Conservation (phyloP, 2,329 filamentous ascomycete species). For the Amylocarpus encephaloides region DNA sequence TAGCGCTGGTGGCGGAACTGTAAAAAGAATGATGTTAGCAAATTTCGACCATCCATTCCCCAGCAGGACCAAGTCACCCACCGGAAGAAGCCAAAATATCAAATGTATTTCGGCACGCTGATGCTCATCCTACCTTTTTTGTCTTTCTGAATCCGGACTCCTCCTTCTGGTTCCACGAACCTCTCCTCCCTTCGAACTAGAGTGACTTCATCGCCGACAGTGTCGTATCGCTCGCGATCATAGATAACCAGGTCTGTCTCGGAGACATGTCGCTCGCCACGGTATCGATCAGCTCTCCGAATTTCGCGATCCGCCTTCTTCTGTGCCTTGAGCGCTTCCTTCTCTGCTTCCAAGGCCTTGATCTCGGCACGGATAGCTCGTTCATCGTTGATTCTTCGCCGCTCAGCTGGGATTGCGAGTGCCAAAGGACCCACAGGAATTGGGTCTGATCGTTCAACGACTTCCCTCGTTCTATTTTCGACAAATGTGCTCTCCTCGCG, state of each 20-base stretch:
- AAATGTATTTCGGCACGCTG: slow-evolving; percentile 64
- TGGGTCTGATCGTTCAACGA: slow-evolving; percentile 25
- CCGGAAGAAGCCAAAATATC: slow-evolving; percentile 29
- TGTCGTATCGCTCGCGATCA: slow-evolving; percentile 40
- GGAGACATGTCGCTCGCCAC: slow-evolving; percentile 50
- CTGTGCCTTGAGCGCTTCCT: slow-evolving; percentile 50
- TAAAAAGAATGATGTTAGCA: slow-evolving; percentile 21
- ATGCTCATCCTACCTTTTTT: slow-evolving; percentile 94
- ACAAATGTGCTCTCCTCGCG: slow-evolving; percentile 24
- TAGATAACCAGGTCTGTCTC: slow-evolving; percentile 60
- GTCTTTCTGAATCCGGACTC: slow-evolving; percentile 74
- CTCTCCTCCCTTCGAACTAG: slow-evolving; percentile 48
- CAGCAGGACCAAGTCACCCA: slow-evolving; percentile 20
- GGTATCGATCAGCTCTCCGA: slow-evolving; percentile 42
- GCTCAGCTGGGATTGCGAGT: slow-evolving; percentile 34
- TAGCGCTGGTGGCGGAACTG: slow-evolving; percentile 58
- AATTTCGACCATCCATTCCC: slow-evolving; percentile 12
- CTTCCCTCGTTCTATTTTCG: slow-evolving; percentile 16
- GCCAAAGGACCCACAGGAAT: slow-evolving; percentile 37
- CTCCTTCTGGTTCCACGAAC: slow-evolving; percentile 49
- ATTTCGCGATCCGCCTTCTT: slow-evolving; percentile 41
- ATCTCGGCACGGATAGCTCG: slow-evolving; percentile 69
- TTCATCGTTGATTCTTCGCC: slow-evolving; percentile 29
- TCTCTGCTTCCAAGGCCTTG: slow-evolving; percentile 61
- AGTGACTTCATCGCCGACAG: slow-evolving; percentile 45